Base-by-base conservation (phyloP, 441 rosid species). In the Omphalea diandra region DNA sequence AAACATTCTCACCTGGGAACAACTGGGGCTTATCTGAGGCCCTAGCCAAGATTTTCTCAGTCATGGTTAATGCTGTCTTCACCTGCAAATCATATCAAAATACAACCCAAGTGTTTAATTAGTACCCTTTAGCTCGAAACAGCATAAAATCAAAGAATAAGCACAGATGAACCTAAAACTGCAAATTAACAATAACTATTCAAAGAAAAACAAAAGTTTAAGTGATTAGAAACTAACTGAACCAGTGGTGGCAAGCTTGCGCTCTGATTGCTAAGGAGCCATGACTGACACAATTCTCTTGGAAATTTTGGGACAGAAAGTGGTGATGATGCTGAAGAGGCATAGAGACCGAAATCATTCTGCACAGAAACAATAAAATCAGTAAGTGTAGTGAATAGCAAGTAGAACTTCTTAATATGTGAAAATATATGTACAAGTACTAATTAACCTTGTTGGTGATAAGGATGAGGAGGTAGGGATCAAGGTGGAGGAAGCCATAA, bases 1-100 rank as follows among this genome's bases (percentile, higher is more conserved):
- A 95, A 52, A 86, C 87, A 74, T 93, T 95, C 69, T 95, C 99
- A 59, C 99, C 99, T 18, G 99, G 97, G 31, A 70, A 76, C 81
- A 89, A 80, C 55, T 77, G 84, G 5, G 91, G 57, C 76, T 86
- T 90, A 82, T 88, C 90, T 17, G 94, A 75, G 3, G 98, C 94
- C 75, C 80, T 89, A 0, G 97, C 91, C 67, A 92, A 58, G 50
- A 95, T 95, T 83, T 92, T 95, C 83, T 90, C 93, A 14, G 98
- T 95, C 96, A 90, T 83, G 7, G 97, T 90, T 98, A 89, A 85
- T 18, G 86, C 88, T 66, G 90, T 87, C 79, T 90, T 95, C 69
- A 95, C 96, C 97, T 94, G 73, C 69, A 74, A 74, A 66, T 2
- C 32, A n/a, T 65, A 58, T 53, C 58, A 26, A 52, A 56, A 29